Conservation (phyloP, 257 asterid genomes). For the Solanum corneliomulleri region DNA sequence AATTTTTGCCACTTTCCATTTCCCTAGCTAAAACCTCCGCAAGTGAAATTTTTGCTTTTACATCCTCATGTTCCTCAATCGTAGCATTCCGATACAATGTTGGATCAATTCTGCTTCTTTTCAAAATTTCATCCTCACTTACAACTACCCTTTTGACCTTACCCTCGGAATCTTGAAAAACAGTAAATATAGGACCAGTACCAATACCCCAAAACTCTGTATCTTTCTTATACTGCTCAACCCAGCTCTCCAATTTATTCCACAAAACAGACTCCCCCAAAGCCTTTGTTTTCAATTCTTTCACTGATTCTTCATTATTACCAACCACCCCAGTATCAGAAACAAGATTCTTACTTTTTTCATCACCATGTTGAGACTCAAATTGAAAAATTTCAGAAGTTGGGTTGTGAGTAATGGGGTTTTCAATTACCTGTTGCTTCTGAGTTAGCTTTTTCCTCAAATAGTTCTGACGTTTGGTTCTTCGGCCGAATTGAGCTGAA, state of each 20-base stretch:
- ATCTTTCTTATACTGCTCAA: constrained; percentile 71
- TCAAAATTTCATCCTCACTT: constrained; percentile 67
- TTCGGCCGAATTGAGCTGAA: constrained; percentile 49
- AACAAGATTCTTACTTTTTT: constrained; percentile 15
- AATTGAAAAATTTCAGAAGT: constrained; percentile 14
- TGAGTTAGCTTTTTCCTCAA: constrained; percentile 62
- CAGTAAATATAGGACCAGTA: constrained; percentile 54
- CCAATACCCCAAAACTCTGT: constrained; percentile 83
- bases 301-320: constrained; percentile 2
- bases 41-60: constrained; percentile 39
- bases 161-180: constrained; percentile 50
- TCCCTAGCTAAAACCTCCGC: constrained; percentile 65
- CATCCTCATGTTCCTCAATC: constrained; percentile 29
- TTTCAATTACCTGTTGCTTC: constrained; percentile 48
- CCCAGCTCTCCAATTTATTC: constrained; percentile 76
- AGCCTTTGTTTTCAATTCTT: constrained; percentile 17
- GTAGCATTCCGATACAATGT: constrained; percentile 14
- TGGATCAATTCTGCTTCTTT: constrained; percentile 41
- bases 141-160: constrained; percentile 61
- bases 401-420: constrained; percentile 9
- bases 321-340: background rate
- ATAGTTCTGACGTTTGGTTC: constrained; percentile 49
- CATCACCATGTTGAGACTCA: constrained; percentile 5
- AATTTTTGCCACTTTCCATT: constrained; percentile 52
- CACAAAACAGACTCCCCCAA: constrained; percentile 45